phyloP scores from a whole-genome alignment of 495 filamentous ascomycete genomes.

The Penicillium longicatenatum region DNA sequence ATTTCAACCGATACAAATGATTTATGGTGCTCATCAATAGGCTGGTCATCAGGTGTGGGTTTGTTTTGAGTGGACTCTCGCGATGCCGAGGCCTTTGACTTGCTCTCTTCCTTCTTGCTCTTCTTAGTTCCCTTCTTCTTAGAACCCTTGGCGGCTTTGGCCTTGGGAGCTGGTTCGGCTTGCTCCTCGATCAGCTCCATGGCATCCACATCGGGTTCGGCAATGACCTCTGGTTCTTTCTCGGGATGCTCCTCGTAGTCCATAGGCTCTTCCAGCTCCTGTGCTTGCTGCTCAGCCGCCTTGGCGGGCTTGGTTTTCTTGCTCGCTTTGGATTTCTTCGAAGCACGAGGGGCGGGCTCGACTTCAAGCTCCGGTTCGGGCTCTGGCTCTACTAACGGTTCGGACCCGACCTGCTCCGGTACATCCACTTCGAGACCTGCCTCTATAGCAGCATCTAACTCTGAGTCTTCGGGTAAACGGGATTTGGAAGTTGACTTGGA shows the following conservation, averaged over 20 bases:
- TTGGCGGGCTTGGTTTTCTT: slow-evolving; percentile 38
- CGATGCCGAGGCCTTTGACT: slow-evolving; percentile 17
- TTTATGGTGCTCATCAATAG: slow-evolving; percentile 39
- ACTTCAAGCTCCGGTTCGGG: slow-evolving; percentile 6
- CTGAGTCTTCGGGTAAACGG: slow-evolving; percentile 57
- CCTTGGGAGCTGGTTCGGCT: slow-evolving; percentile 14
- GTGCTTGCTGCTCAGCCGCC: slow-evolving; percentile 8
- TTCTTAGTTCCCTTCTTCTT: slow-evolving; percentile 36
- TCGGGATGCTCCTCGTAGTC: slow-evolving; percentile 6
- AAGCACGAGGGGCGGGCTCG: slow-evolving; percentile 29
- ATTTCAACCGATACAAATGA: slow-evolving; percentile 45
- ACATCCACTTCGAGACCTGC: slow-evolving; percentile 57
- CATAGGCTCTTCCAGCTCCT: slow-evolving; percentile 5
- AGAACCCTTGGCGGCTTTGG: slow-evolving; percentile 23
- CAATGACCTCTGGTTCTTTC: neutral
- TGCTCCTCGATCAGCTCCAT: slow-evolving; percentile 30
- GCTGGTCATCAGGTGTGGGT: slow-evolving; percentile 34
- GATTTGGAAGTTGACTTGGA: slow-evolving; percentile 40
- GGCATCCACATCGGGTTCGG: neutral
- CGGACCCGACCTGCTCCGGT: slow-evolving; percentile 15
- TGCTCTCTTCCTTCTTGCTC: slow-evolving; percentile 32
- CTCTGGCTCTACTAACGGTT: slow-evolving; percentile 29
- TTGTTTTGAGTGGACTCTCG: slow-evolving; percentile 33
- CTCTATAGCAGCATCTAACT: slow-evolving; percentile 68
- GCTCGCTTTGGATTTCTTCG: slow-evolving; percentile 41